These are phyloP conservation scores for Pterocarpus macrocarpus DNA, from an alignment of 306 rosid genomes.

Conservation along the genomic window DNA sequence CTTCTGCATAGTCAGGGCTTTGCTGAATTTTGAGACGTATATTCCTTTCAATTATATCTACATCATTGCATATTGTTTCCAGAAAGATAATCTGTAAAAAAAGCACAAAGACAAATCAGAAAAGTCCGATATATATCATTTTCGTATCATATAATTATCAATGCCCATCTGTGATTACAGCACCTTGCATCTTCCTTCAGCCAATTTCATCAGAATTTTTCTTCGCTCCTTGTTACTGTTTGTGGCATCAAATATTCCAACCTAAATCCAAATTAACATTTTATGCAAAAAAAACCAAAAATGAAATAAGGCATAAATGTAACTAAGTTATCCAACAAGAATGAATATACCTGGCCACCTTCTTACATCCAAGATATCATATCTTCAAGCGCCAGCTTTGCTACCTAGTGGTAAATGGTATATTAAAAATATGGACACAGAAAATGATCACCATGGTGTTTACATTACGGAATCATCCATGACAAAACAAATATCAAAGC, in stretches of 20 bases:
- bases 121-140: constrained; percentile 23
- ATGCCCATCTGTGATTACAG: constrained; percentile 39
- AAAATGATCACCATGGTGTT: constrained; percentile 60
- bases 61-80: constrained; percentile 98
- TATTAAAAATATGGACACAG: constrained; percentile 76
- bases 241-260: constrained; percentile 98
- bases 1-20: constrained; percentile 98
- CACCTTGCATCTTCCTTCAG: constrained; percentile 99
- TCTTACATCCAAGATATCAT: constrained; percentile 99
- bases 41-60: constrained; percentile 90
- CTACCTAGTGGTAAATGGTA: constrained; percentile 92
- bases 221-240: constrained; percentile 87
- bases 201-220: constrained; percentile 93
- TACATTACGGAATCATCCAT: constrained; percentile 45
- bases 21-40: constrained; percentile 96
- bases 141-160: constrained; percentile 41
- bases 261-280: constrained; percentile 62
- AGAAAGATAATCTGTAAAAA: constrained; percentile 88
- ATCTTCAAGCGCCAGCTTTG: constrained; percentile 97
- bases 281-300: constrained; percentile 20
- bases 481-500: constrained; percentile 39
- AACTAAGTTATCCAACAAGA: constrained; percentile 36
- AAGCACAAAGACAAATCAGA: constrained; percentile 35
- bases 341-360: constrained; percentile 93
- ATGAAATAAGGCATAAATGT: constrained; percentile 37